These are phyloP conservation scores for Phallus indusiatus DNA, from an alignment of 768 basidiomycete genomes.

Conservation along the genomic window DNA sequence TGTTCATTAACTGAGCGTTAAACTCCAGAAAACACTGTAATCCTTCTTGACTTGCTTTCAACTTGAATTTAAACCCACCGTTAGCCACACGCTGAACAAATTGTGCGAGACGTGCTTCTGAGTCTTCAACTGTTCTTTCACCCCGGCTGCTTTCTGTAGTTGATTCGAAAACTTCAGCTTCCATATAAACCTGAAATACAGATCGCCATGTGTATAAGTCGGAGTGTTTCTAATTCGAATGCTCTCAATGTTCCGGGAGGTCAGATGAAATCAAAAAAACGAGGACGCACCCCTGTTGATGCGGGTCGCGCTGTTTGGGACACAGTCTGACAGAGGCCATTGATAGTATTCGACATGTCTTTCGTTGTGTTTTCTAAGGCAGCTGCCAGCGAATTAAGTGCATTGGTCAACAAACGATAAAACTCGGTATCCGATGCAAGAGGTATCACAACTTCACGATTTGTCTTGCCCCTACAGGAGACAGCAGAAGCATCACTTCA, in stretches of 20 bases:
- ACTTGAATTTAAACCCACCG: slow-evolving; percentile 48
- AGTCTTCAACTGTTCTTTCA: slow-evolving; percentile 59
- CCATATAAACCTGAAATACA: slow-evolving; percentile 81
- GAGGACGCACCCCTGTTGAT: slow-evolving; percentile 22
- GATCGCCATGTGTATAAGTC: slow-evolving; percentile 87
- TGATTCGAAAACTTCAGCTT: slow-evolving; percentile 78
- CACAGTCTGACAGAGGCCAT: slow-evolving; percentile 34
- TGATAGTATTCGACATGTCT: slow-evolving; percentile 39
- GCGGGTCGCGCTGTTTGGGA: slow-evolving; percentile 21
- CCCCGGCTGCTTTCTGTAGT: slow-evolving; percentile 54
- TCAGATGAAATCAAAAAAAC: neutral
- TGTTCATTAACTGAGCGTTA: slow-evolving; percentile 68
- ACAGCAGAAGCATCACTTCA: neutral
- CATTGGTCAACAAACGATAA: slow-evolving; percentile 57
- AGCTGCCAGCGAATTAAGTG: slow-evolving; percentile 16
- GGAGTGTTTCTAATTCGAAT: slow-evolving; percentile 19
- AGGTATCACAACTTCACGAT: slow-evolving; percentile 60
- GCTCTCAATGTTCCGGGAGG: neutral
- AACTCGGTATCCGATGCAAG: slow-evolving; percentile 76
- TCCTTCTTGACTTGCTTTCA: slow-evolving; percentile 46
- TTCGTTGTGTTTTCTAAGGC: neutral
- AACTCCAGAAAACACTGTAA: slow-evolving; percentile 65
- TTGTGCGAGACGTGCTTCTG: slow-evolving; percentile 51
- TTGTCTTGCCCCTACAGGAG: slow-evolving; percentile 1
- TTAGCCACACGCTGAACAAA: slow-evolving; percentile 54